Base-by-base conservation (phyloP, 441 rosid genomes). In the Pelargonium myrrhifolium region DNA sequence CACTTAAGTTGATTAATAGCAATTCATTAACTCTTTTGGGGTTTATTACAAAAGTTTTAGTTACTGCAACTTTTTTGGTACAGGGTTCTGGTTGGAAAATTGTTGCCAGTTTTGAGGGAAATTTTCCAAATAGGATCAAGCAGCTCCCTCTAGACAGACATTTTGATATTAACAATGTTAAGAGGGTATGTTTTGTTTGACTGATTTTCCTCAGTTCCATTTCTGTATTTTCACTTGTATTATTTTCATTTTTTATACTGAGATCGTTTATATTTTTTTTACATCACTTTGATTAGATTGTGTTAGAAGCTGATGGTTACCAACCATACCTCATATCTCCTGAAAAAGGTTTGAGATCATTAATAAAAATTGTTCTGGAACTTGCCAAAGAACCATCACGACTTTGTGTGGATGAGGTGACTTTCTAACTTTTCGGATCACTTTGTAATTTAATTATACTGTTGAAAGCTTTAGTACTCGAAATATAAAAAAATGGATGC, bases 251-350 rank as follows among this genome's bases (percentile, higher is more conserved):
- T n/a, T n/a, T n/a, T n/a, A n/a, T n/a, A n/a, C n/a, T n/a, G n/a
- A n/a, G n/a, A n/a, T n/a, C n/a, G n/a, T n/a, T n/a, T n/a, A n/a
- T n/a, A n/a, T n/a, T n/a, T n/a, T n/a, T n/a, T n/a, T n/a, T n/a
- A n/a, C n/a, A n/a, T n/a, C n/a, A n/a, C n/a, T n/a, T n/a, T n/a
- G n/a, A n/a, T n/a, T n/a, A n/a, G n/a, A n/a, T n/a, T n/a, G 97
- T 93, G 64, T 76, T 93, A 66, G 98, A 93, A 77, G 96, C 97
- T 39, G 97, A 93, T 83, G 98, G 98, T 72, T 93, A 93, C 82
- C 98, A 93, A 79, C 98, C 98, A 8, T 93, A 93, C 79, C 94
- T 93, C 31, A 90, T 93, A 81, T 93, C 98, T 58, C 98, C 98
- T 9, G 98, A 93, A 82, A 93, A 93, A 79, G 98, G 98, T 68